Evolutionary conservation across 139 green algal species (phyloP), one percentile per base, ranked within the genome.

Genomic region (Chlorella vulgaris): DNA sequence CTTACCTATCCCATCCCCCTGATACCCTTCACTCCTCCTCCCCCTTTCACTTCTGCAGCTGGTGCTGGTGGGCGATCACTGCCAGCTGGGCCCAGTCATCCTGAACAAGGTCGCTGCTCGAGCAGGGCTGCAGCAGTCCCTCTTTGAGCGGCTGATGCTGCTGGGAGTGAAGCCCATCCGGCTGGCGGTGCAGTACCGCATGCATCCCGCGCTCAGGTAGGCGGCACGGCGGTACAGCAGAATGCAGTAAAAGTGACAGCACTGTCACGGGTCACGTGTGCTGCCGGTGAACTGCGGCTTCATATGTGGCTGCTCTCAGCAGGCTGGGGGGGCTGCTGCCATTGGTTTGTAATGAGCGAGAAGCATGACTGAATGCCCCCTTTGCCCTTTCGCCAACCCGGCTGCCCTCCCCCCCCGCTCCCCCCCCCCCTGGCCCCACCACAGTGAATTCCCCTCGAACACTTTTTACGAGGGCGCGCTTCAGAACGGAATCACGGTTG

Each of bases 381-480:
- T n/a, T 26, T 33, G 26, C 36, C 24, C 24, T 4, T 53, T 33
- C 33, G 8, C 2, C 31, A 28, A 21, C 31, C 31, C 10, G 31
- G 6, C 10, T 28, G 13, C 7, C 33, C 63, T 26, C 63, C n/a
- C 22, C 63, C 31, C 2, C 42, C 4, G 33, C 29, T 69, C 6
- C 8, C 63, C 24, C 31, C 65, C 35, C 21, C 19, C 21, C 13
- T 19, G 3, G 4, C 4, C n/a, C 1, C 35, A 1, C 19, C 33
- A 53, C 73, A 79, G 73, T 33, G 92, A 98, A 85, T 99, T 99
- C 88, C 96, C 96, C 35, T 95, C 88, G 75, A 96, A 99, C 91
- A 95, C 84, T 4, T 99, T 98, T 81, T 99, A 99, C 76, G 96
- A 99, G 91, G 96, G 96, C 66, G 95, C 91, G 22, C 95, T 99